Evolutionary conservation across 345 rosid genomes (phyloP).

Genomic region (Gossypium mustelinum): DNA sequence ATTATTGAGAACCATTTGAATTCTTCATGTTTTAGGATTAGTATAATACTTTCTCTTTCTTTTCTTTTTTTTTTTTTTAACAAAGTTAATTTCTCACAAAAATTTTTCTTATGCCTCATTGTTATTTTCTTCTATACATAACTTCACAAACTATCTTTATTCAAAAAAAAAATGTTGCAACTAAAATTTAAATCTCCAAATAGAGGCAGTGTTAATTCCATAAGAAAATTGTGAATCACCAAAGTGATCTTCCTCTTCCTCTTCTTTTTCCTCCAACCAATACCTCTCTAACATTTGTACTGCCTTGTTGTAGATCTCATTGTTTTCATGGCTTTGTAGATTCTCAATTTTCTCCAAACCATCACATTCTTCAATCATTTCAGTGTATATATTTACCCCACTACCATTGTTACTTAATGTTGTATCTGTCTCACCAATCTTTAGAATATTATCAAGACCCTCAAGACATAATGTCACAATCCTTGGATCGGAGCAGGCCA

Average conservation of each 20-base stretch:
- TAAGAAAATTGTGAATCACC: constrained; percentile 34
- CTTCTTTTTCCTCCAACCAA: constrained; percentile 50
- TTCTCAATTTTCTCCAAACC: constrained; percentile 72
- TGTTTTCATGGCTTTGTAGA: constrained; percentile 67
- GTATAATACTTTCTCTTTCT: no score
- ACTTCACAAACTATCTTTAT: not conserved
- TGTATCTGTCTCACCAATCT: constrained; percentile 66
- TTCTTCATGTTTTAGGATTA: no score
- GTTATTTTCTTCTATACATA: not conserved
- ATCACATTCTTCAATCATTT: constrained; percentile 66
- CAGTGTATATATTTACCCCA: constrained; percentile 47
- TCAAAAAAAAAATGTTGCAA: constrained; percentile 21
- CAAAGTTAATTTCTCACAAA: no score
- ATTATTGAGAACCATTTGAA: no score
- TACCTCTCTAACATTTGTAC: constrained; percentile 63
- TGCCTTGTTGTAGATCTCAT: constrained; percentile 63
- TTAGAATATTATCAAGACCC: constrained; percentile 64
- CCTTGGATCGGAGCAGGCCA: constrained; percentile 60
- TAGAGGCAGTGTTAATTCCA: constrained; percentile 43
- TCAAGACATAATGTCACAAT: constrained; percentile 65
- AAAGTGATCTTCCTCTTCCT: constrained; percentile 26
- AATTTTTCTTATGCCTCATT: not conserved
- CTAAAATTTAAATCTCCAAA: constrained; percentile 64
- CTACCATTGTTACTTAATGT: constrained; percentile 29
- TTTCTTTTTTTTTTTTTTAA: no score